Evolutionary conservation across 352 stramenopile species (phyloP), one percentile per base, ranked within the genome.

Genomic region (Phytophthora capsici): DNA sequence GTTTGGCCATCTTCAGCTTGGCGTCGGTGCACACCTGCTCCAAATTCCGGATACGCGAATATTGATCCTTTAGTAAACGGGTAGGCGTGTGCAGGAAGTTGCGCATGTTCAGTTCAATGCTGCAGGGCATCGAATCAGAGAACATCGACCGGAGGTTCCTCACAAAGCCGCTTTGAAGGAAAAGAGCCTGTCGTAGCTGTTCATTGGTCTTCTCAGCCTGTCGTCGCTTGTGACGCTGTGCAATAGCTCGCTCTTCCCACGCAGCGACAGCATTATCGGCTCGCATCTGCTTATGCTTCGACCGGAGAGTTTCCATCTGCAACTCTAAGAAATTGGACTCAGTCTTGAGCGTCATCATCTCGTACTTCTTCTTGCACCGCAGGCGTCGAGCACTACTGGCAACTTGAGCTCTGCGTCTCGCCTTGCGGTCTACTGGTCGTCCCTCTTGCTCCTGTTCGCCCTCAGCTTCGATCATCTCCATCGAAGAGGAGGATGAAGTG

Each of bases 361-460:
- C 76, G 30, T 70, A 38, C 22, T 86, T 86, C 47, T 80, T 80
- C 51, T 72, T 74, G n/a, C 63, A 77, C 12, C 77, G 74, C 37
- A 84, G 74, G 28, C 77, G 74, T 6, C 75, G 77, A 7, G 74
- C 73, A 57, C 77, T 86, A 49, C 69, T 84, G 4, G 75, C 77
- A 20, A 86, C 66, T 25, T 86, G 77, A 26, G 77, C 68, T 45
- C 77, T 53, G 3, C 75, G 77, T 58, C 70, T 71, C 6, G 66
- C 69, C 20, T 77, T 80, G 57, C 73, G 75, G 10, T 84, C 75
- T 2, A 63, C 25, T 7, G 45, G 1, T 28, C 20, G 9, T 17
- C 19, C 36, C 37, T 66, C 46, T 20, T 47, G n/a, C 13, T 77
- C 28, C 23, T 41, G 38, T 25, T 78, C 58, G 1, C 22, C 20